These are phyloP conservation scores for Lagerstroemia speciosa DNA, from an alignment of 345 rosid genomes.

Conservation along the genomic window DNA sequence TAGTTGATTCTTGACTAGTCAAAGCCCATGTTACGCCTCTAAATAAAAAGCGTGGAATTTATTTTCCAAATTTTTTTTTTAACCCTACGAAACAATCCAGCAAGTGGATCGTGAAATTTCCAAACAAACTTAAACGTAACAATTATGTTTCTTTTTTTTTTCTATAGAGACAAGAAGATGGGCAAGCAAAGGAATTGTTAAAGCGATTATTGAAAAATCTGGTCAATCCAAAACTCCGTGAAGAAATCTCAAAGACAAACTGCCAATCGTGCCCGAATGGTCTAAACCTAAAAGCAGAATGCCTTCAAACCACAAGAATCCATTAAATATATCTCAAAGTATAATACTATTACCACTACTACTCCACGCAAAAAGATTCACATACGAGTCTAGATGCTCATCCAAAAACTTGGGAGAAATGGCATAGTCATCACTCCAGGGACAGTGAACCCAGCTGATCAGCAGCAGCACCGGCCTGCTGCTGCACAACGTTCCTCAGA, in stretches of 20 bases:
- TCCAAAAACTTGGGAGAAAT: not conserved
- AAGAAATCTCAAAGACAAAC: not conserved
- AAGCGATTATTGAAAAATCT: too few relatives aligned
- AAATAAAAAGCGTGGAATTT: too few relatives aligned
- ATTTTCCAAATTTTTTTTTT: too few relatives aligned
- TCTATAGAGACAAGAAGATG: not conserved
- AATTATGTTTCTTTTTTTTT: too few relatives aligned
- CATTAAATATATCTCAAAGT: not conserved
- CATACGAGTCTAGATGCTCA: not conserved
- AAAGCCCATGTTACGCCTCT: not conserved
- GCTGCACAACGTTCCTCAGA: constrained; percentile 62
- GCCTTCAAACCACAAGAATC: not conserved
- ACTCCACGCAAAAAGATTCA: too few relatives aligned
- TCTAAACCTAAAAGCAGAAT: not conserved
- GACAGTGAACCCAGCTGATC: constrained; percentile 75
- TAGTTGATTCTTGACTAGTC: not conserved
- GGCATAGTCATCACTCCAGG: constrained; percentile 37
- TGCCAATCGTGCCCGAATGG: not conserved
- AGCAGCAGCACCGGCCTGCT: constrained; percentile 47
- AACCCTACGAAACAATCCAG: too few relatives aligned
- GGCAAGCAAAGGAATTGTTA: too few relatives aligned
- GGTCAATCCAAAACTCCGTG: not conserved
- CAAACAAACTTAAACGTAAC: too few relatives aligned
- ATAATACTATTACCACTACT: not conserved
- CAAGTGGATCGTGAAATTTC: too few relatives aligned